These are phyloP conservation scores for Breynia disticha DNA, from an alignment of 441 rosid species.

Conservation along the genomic window DNA sequence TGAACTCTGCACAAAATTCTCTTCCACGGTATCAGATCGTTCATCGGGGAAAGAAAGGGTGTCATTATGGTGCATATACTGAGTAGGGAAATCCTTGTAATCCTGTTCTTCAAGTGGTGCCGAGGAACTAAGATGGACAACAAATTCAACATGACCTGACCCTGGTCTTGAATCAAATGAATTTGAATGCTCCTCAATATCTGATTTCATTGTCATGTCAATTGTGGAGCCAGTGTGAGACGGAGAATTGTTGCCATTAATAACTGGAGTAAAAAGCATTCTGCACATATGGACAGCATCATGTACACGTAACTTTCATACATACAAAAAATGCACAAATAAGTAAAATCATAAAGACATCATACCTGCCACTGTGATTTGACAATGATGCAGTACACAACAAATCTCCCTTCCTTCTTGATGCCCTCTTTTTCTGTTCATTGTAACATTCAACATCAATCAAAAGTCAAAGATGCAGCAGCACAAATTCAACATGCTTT, in stretches of 20 bases:
- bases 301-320: constrained; percentile 21
- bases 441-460: constrained; percentile 18
- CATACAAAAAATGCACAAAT: constrained; percentile 2
- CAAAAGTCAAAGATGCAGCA: constrained; percentile 5
- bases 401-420: constrained; percentile 47
- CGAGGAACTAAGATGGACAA: constrained; percentile 35
- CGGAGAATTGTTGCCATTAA: constrained; percentile 45
- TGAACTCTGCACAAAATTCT: constrained; percentile 25
- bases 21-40: constrained; percentile 26
- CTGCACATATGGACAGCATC: constrained; percentile 31
- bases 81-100: constrained; percentile 33
- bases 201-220: constrained; percentile 47
- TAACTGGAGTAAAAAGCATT: constrained; percentile 40
- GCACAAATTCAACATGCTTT: background rate
- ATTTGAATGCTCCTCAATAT: constrained; percentile 38
- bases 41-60: constrained; percentile 28
- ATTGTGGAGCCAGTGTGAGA: constrained; percentile 40
- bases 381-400: constrained; percentile 37
- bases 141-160: constrained; percentile 56
- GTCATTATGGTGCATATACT: constrained; percentile 29
- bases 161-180: constrained; percentile 60
- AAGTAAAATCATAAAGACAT: background rate
- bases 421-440: constrained; percentile 67
- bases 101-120: constrained; percentile 37
- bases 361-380: constrained; percentile 61